Evolutionary conservation across 2,329 filamentous ascomycete species (phyloP), one percentile per base, ranked within the genome.

Genomic region (Stemphylium vesicarium): DNA sequence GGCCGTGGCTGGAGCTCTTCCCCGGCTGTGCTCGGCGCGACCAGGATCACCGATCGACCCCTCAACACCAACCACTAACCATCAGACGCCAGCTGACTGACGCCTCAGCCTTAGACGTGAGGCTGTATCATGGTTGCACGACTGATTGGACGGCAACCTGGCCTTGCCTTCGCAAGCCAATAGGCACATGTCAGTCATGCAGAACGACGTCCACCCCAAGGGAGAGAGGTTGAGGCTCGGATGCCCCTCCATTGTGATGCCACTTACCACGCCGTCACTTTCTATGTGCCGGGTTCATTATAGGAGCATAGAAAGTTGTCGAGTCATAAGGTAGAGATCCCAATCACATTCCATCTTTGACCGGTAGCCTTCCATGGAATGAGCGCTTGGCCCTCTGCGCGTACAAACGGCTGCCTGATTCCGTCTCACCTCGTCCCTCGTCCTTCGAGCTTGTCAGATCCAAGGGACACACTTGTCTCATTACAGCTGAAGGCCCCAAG

Each of bases 341-440:
- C 38, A 12, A 16, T 13, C 22, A 29, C 36, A 18, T 29, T 40
- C 20, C 7, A 35, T n/a, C 47, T 24, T 36, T 41, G 35, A 38
- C 47, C 36, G 37, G 46, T 29, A 36, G 40, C 31, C 45, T 45
- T 26, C 26, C 41, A 31, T 37, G 32, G 38, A 33, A 15, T 32
- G 16, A 24, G 47, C 15, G 36, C 43, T 45, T 56, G 44, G 47
- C 52, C 35, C 44, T 45, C 31, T 32, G 20, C 41, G 26, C 35
- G 26, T 29, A 47, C 38, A 36, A 33, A 56, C 39, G 46, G 49
- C 45, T 60, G 62, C 62, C 62, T 65, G 62, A 50, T 62, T 15
- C 38, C 46, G 24, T 38, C 26, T 35, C 35, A 37, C 20, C 40
- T 33, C 36, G 18, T 47, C 47, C 44, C 33, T 36, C 48, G 48